Percentiles rank a stretch among this genome's conserved stretches.
Conservation (phyloP, 306 rosid genomes). For the Trifolium pratense region DNA sequence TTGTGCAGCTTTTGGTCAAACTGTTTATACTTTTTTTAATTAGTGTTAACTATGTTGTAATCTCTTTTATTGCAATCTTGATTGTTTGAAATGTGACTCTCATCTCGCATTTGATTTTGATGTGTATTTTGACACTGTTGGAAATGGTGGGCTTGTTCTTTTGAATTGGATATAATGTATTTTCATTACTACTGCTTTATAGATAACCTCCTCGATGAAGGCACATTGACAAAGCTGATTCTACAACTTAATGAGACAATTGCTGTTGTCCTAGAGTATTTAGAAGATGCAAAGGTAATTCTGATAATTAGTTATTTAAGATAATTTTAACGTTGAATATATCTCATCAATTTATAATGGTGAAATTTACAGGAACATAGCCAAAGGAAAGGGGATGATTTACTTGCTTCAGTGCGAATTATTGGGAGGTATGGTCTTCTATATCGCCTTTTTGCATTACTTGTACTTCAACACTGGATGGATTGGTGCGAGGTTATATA, state of each 20-base stretch:
- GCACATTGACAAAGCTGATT: slow-evolving; percentile 60
- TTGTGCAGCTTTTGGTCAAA: slow-evolving; percentile 17
- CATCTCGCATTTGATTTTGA: slow-evolving; percentile 25
- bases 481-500: slow-evolving; percentile 7
- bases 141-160: slow-evolving; percentile 16
- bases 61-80: slow-evolving; percentile 25
- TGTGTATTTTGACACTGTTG: slow-evolving; percentile 8
- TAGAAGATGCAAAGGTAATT: slow-evolving; percentile 88
- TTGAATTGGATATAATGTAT: slow-evolving; percentile 16
- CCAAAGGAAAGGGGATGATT: slow-evolving; percentile 84
- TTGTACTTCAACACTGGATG: slow-evolving; percentile 17
- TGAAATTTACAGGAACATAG: slow-evolving; percentile 71
- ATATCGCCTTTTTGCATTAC: not conserved
- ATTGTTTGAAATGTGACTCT: slow-evolving; percentile 35
- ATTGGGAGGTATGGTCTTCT: slow-evolving; percentile 72
- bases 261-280: slow-evolving; percentile 75
- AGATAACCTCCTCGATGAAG: slow-evolving; percentile 68
- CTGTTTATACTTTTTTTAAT: not conserved
- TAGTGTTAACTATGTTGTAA: not conserved
- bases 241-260: slow-evolving; percentile 82
- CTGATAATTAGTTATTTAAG: slow-evolving; percentile 34
- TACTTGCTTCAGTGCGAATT: slow-evolving; percentile 89
- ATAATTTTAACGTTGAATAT: slow-evolving; percentile 33
- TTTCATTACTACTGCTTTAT: slow-evolving; percentile 32
- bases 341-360: slow-evolving; percentile 33